A percentile compares a stretch with the other conserved stretches of the same genome.
Conservation (phyloP, 306 rosid genomes). For the Vicia sativa region DNA sequence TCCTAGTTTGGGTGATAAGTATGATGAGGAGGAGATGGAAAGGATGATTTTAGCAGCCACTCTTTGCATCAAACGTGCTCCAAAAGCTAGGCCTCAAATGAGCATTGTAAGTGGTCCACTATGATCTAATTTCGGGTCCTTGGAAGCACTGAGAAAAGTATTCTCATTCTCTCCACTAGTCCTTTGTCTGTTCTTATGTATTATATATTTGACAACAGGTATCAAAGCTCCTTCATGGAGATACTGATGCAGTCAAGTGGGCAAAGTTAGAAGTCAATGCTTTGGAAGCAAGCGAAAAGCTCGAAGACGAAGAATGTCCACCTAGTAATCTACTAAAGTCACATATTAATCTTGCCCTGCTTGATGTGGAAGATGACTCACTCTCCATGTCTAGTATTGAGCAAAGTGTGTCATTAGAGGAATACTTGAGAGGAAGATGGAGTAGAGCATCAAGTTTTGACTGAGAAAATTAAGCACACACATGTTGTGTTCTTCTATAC, state of each 20-base stretch:
- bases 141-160: slow-evolving; percentile 9
- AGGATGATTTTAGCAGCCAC: slow-evolving; percentile 86
- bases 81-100: slow-evolving; percentile 94
- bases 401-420: slow-evolving; percentile 77
- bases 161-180: slow-evolving; percentile 11
- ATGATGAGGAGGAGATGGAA: slow-evolving; percentile 70
- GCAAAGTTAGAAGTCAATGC: slow-evolving; percentile 70
- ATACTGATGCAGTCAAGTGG: slow-evolving; percentile 69
- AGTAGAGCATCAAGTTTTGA: slow-evolving; percentile 96
- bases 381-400: slow-evolving; percentile 82
- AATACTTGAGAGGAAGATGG: slow-evolving; percentile 87
- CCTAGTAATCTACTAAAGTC: slow-evolving; percentile 70
- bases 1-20: slow-evolving; percentile 62
- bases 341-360: slow-evolving; percentile 88
- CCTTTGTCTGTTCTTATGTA: background rate
- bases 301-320: slow-evolving; percentile 64
- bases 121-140: slow-evolving; percentile 17
- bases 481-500: slow-evolving; percentile 23
- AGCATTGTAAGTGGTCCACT: slow-evolving; percentile 66
- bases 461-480: slow-evolving; percentile 45
- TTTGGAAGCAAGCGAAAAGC: slow-evolving; percentile 48
- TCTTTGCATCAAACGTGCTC: slow-evolving; percentile 81
- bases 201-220: slow-evolving; percentile 56
- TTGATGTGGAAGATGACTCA: slow-evolving; percentile 92
- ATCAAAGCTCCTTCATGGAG: slow-evolving; percentile 83